These are phyloP conservation scores for Mortierella claussenii DNA, from an alignment of 192 early-diverging fungal genomes.

Conservation along the genomic window DNA sequence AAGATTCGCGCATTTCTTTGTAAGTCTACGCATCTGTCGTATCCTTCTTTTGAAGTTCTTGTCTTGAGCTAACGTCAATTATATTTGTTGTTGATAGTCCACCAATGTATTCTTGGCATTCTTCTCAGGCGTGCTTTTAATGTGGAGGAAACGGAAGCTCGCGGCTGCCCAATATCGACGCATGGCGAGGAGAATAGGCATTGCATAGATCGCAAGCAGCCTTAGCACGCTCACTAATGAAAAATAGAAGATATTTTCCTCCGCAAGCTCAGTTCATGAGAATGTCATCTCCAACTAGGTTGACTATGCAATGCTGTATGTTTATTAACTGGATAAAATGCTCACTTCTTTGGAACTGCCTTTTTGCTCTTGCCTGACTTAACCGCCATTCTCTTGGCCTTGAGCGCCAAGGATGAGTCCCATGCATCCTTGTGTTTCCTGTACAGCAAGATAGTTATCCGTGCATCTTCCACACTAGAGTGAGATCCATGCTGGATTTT, in stretches of 20 bases:
- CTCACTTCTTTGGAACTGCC: not conserved
- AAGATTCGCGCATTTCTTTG: slow-evolving; percentile 43
- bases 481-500: slow-evolving; percentile 90
- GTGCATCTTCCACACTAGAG: slow-evolving; percentile 92
- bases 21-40: too few species aligned
- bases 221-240: too few species aligned
- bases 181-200: slow-evolving; percentile 49
- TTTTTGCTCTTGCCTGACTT: slow-evolving; percentile 35
- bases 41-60: not conserved
- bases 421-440: slow-evolving; percentile 83
- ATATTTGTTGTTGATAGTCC: slow-evolving; percentile 12
- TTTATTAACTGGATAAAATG: not conserved
- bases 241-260: slow-evolving; percentile 1
- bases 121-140: slow-evolving; percentile 30
- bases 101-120: slow-evolving; percentile 40
- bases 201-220: slow-evolving; percentile 20
- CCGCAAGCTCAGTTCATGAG: not conserved
- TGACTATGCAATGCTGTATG: too few species aligned
- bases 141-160: slow-evolving; percentile 44
- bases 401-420: slow-evolving; percentile 70
- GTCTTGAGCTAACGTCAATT: not conserved
- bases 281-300: too few species aligned
- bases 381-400: slow-evolving; percentile 29
- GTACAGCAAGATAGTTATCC: slow-evolving; percentile 91
- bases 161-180: slow-evolving; percentile 52